A percentile compares a stretch with the other conserved stretches of the same genome.
phyloP scores from a whole-genome alignment of 78 protist species.

The Dictyostelium capitatum region DNA sequence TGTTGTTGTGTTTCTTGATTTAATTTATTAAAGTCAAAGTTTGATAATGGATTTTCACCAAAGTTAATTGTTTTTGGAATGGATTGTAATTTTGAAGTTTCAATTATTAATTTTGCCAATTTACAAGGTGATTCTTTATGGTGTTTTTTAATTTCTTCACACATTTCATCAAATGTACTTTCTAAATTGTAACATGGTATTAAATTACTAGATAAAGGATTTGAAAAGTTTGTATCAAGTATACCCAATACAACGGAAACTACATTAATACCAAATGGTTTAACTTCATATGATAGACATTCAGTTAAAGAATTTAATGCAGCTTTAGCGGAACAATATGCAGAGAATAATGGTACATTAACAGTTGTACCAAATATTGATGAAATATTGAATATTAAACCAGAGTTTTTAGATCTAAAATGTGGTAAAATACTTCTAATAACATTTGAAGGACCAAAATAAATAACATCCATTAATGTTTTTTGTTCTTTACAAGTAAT shows the following conservation, averaged over 20 bases:
- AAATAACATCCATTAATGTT: slow-evolving; percentile 17
- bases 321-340: not conserved
- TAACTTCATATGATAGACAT: not conserved
- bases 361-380: not conserved
- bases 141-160: not conserved
- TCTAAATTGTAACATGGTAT: not conserved
- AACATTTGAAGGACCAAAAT: slow-evolving; percentile 27
- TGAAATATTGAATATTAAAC: not conserved
- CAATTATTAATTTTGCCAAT: not conserved
- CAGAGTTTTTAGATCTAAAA: not conserved
- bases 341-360: not conserved
- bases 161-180: not conserved
- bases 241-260: not conserved
- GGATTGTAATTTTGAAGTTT: not conserved
- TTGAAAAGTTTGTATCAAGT: not conserved
- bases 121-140: not conserved
- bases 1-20: not conserved
- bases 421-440: slow-evolving; percentile 18
- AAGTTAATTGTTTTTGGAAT: not conserved
- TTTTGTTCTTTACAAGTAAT: not conserved
- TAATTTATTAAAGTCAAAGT: not conserved
- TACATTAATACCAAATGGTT: not conserved
- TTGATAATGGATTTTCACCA: slow-evolving; percentile 11
- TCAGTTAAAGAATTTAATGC: not conserved
- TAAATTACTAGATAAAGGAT: not conserved